A percentile compares a stretch with the other conserved stretches of the same genome.
Evolutionary conservation across 2,329 filamentous ascomycete genomes (phyloP).

Genomic region (Aspergillus pseudoviridinutans): DNA sequence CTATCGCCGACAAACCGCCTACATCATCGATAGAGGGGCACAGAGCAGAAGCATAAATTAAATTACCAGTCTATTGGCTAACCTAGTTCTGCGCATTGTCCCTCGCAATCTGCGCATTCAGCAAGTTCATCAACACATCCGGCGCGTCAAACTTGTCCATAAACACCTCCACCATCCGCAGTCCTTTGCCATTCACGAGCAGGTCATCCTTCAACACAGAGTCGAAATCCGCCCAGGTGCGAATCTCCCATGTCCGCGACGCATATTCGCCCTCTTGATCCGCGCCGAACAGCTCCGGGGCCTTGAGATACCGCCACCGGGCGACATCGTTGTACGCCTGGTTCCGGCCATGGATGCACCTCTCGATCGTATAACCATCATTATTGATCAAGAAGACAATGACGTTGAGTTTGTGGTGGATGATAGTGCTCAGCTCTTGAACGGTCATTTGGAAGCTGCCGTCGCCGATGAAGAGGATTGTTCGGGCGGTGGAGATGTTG

Average conservation of each 20-base stretch:
- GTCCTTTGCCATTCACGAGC: conserved; percentile 35
- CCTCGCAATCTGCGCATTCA: conserved; percentile 28
- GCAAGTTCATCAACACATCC: conserved; percentile 26
- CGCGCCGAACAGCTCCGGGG: conserved; percentile 48
- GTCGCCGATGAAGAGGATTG: conserved; percentile 59
- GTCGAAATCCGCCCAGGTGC: conserved; percentile 46
- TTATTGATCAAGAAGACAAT: conserved; percentile 56
- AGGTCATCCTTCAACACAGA: conserved; percentile 33
- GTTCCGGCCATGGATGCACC: conserved; percentile 53
- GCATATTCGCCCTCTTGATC: conserved; percentile 29
- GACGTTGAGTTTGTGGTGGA: conserved; percentile 50
- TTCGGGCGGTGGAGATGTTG: conserved; percentile 32
- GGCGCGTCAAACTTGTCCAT: conserved; percentile 38
- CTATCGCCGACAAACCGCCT: too few species aligned
- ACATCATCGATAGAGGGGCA: neutral
- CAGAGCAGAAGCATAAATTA: neutral
- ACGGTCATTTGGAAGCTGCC: conserved; percentile 64
- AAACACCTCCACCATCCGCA: conserved; percentile 42
- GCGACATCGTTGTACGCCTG: conserved; percentile 55
- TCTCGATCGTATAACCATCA: conserved; percentile 57
- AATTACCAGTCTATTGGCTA: neutral
- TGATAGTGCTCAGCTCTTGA: conserved; percentile 63
- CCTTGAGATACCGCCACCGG: conserved; percentile 50
- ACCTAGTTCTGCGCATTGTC: conserved; percentile 16
- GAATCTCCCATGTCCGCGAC: conserved; percentile 39